Percentiles rank a stretch among this genome's conserved stretches.
Conservation (phyloP, 1,284 basidiomycete species). For the Lentinula novae-zelandiae region DNA sequence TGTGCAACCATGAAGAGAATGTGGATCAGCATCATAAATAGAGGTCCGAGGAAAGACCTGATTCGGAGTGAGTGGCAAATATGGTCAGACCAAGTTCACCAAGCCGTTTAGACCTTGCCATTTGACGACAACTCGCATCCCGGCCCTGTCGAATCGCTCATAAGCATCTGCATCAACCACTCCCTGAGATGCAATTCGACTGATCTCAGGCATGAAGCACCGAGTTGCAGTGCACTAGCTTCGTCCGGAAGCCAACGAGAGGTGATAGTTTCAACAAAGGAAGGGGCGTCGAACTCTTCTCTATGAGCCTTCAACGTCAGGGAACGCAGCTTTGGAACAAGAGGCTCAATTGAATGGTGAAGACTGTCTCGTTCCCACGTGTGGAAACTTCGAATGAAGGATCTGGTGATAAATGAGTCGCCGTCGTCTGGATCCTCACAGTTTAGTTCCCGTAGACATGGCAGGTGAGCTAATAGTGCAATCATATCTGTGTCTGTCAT, state of each 20-base stretch:
- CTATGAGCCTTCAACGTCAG: background rate
- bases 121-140: background rate
- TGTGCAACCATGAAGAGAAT: too few relatives aligned
- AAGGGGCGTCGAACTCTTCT: background rate
- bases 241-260: slow-evolving; percentile 1
- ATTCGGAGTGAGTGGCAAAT: too few relatives aligned
- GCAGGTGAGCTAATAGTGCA: background rate
- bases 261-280: slow-evolving; percentile 1
- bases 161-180: background rate
- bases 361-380: background rate
- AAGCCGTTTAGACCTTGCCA: background rate
- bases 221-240: background rate
- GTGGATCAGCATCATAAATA: too few relatives aligned
- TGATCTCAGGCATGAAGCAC: background rate
- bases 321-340: background rate
- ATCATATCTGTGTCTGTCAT: background rate
- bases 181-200: background rate
- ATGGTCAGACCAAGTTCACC: background rate
- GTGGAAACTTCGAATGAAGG: background rate
- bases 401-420: background rate
- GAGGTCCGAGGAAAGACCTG: too few relatives aligned
- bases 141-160: background rate
- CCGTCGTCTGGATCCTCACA: background rate
- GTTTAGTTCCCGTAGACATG: background rate
- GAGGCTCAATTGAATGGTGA: background rate